Evolutionary conservation across 2,329 filamentous ascomycete genomes (phyloP), one percentile per base, ranked within the genome.

Genomic region (Aspergillus aculeatus): DNA sequence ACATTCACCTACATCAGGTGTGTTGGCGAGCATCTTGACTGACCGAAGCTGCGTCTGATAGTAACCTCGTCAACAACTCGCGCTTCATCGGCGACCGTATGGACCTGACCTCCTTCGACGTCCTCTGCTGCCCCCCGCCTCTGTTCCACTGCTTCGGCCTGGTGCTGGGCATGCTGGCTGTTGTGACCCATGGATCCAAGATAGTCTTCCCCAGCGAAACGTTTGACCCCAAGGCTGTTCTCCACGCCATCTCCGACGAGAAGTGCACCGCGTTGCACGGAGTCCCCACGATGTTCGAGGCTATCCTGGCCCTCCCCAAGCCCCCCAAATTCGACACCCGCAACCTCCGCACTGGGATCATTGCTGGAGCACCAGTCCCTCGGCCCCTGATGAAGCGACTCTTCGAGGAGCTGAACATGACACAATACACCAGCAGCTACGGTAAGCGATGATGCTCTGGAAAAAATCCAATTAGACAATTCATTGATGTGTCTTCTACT

Each of bases 91-190:
- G 89, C 56, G 88, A 91, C 73, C 84, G 89, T 48, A 89, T 92
- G 88, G 82, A 84, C 5, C 81, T 94, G 16, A 86, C 84, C 0
- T 77, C 84, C 2, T 78, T 81, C 50, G 89, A 93, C 69, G 80
- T 88, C 7, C 81, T 95, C 11, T 94, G 90, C 79, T 95, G 91
- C 72, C 90, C 90, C 3, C 90, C 91, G 0, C 91, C 91, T 0
- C 82, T 95, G 3, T 95, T 95, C 80, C 91, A 95, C 78, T 94
- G 90, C 78, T 94, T 94, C 70, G 90, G 90, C 1, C 83, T 94
- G 7, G 89, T 93, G 1, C 84, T 92, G 3, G 90, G 90, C 9
- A 81, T 93, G 49, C 82, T 93, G 57, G 87, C 89, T 1, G 82
- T 86, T 48, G 76, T 92, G 55, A 92, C 89, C 0, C 89, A 93